Base-by-base conservation (phyloP, 768 basidiomycete species). In the Termitomyces sp. region DNA sequence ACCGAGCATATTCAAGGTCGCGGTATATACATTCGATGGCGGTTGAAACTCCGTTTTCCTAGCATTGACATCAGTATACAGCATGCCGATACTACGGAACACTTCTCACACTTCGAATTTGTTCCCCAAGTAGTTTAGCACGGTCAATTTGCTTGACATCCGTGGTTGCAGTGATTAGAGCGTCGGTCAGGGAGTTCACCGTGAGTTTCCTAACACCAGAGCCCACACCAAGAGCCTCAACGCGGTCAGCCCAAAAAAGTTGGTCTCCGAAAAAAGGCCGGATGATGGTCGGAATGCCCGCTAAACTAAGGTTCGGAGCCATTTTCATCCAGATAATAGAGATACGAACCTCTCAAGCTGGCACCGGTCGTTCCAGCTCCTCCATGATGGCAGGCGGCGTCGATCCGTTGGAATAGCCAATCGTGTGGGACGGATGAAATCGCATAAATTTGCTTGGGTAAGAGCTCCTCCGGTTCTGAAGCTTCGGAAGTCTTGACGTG, bases 201-300 rank as follows among this genome's bases (percentile, higher is more conserved):
- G 90, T 94, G 52, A 98, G 76, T 69, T 95, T 96, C 62, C 91
- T 83, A 48, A 99, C 86, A 49, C 88, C 84, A 29, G 86, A 79
- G 42, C 96, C 97, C 46, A 98, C 84, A 35, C 95, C 95, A 39
- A 99, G 79, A 2, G 94, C 93, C 69, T 97, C 94, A n/a, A 98
- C 93, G 27, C 96, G 88, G 69, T 99, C 93, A 3, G 93, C 92
- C 94, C 94, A 98, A 73, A 98, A 96, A 68, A 89, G 92, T 64
- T 98, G 95, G 68, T 98, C 95, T 2, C 97, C 96, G 63, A 98
- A 99, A 81, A 98, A 99, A 0, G 97, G 96, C 59, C 86, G 87
- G 67, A 98, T 93, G 63, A 99, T 89, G 1, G 95, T 98, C 1
- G 97, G 96, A 50, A 94, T 89, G 7, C 93, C 94, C 56, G 92